Base-by-base conservation (phyloP, 148 eudicot species). In the Linanthus parryae region DNA sequence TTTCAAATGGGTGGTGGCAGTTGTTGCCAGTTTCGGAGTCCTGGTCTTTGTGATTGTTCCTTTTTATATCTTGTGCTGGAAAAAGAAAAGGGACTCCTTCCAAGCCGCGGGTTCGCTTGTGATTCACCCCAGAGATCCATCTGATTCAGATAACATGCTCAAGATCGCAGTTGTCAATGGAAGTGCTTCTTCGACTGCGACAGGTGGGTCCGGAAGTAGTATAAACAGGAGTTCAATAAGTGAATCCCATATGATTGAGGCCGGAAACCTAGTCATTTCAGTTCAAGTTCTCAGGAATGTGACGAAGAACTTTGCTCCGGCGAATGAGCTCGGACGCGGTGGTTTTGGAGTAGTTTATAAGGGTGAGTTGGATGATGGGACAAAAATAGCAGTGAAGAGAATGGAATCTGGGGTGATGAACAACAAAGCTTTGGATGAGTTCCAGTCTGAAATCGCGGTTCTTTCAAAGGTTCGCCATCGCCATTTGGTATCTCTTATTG, bases 321-420 rank as follows among this genome's bases (percentile, higher is more conserved):
- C 75, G 34, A 94, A 94, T 36, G 99, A 84, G 76, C 75, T 94
- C 2, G 99, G 99, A 23, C 88, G 95, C 58, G 99, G 99, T 36
- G 99, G 99, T 19, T 94, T 94, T 58, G 99, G 99, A 25, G 95
- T 88, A 7, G 99, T 94, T 57, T 94, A 94, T 58, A 88, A 94
- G 71, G 99, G 99, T 38, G 92, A 85, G 63, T 51, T 94, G 45
- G 99, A 88, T 13, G 96, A 94, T 67, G 99, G 99, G 22, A 94
- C 96, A 31, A 68, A 75, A 44, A 84, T 94, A 47, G 99, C 96
- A 6, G 99, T 94, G 20, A 94, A 94, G 54, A 80, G 99, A 56
- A 94, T 94, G 99, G 96, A 94, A 58, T 72, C 88, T 4, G 84
- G 95, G 34, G 78, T 69, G 8, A 73, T 85, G 50, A 78, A 77